These are phyloP conservation scores for Ceratocystis colombiana DNA, from an alignment of 2,329 filamentous ascomycete genomes.

Conservation along the genomic window DNA sequence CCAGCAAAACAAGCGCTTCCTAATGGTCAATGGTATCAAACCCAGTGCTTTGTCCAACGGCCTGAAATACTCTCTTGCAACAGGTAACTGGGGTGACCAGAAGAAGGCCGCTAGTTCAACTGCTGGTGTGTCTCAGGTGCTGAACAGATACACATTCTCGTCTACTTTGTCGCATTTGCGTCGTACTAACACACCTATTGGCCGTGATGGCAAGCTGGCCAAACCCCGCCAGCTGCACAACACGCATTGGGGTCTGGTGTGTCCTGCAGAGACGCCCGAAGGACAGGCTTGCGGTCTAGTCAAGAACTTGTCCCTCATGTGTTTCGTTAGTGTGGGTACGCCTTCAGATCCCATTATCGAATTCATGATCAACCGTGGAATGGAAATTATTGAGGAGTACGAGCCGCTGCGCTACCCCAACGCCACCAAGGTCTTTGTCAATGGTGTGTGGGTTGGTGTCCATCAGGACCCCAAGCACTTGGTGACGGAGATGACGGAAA, in stretches of 20 bases:
- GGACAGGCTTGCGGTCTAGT: slow-evolving; percentile 96
- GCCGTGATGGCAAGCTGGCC: slow-evolving; percentile 93
- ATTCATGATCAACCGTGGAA: slow-evolving; percentile 90
- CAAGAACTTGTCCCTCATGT: slow-evolving; percentile 97
- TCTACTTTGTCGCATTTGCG: slow-evolving; percentile 95
- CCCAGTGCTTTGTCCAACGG: slow-evolving; percentile 84
- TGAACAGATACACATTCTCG: slow-evolving; percentile 95
- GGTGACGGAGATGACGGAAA: slow-evolving; percentile 64
- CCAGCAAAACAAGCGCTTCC: slow-evolving; percentile 80
- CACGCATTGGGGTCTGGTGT: slow-evolving; percentile 96
- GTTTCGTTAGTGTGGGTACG: slow-evolving; percentile 91
- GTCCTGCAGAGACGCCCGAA: slow-evolving; percentile 94
- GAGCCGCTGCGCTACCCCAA: slow-evolving; percentile 75
- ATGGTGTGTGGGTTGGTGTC: slow-evolving; percentile 95
- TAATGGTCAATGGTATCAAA: slow-evolving; percentile 82
- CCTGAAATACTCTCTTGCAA: slow-evolving; percentile 91
- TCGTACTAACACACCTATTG: slow-evolving; percentile 94
- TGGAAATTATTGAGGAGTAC: slow-evolving; percentile 96
- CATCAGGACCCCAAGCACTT: slow-evolving; percentile 81
- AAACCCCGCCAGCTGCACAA: slow-evolving; percentile 97
- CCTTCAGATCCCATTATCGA: slow-evolving; percentile 82
- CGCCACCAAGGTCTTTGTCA: slow-evolving; percentile 95
- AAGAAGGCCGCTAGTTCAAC: slow-evolving; percentile 95
- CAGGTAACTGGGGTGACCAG: slow-evolving; percentile 98
- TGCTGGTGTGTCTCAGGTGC: slow-evolving; percentile 92